phyloP scores from a whole-genome alignment of 129 eudicot genomes.

The Chrysanthemum makinoi region DNA sequence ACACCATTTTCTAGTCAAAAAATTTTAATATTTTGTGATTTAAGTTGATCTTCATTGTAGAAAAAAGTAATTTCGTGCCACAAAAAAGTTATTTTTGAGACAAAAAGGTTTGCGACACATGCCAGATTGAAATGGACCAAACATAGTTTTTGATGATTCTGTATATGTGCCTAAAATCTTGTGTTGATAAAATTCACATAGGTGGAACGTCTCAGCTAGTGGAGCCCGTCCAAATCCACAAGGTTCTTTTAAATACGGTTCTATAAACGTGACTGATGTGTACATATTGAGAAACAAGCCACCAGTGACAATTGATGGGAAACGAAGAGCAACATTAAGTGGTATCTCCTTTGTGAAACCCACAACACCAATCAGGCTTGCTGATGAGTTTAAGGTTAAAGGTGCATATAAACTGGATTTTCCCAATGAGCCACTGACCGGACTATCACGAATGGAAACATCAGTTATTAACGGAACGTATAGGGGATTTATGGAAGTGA shows the following conservation, averaged over 20 bases:
- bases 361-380: constrained; percentile 48
- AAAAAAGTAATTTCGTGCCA: too few species aligned
- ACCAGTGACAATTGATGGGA: constrained; percentile 41
- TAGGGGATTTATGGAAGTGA: constrained; percentile 41
- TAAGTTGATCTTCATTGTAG: too few species aligned
- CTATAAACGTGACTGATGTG: constrained; percentile 49
- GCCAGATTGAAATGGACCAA: too few species aligned
- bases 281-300: constrained; percentile 46
- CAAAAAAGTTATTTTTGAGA: too few species aligned
- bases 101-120: too few species aligned
- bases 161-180: neutral
- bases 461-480: constrained; percentile 47
- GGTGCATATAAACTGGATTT: constrained; percentile 47
- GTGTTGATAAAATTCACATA: constrained; percentile 11
- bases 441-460: constrained; percentile 38
- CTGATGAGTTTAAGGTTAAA: constrained; percentile 42
- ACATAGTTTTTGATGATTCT: too few species aligned
- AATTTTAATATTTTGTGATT: too few species aligned
- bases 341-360: constrained; percentile 61
- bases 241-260: constrained; percentile 57
- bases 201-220: constrained; percentile 54
- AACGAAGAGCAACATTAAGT: constrained; percentile 46
- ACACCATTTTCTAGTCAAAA: too few species aligned
- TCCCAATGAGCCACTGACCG: constrained; percentile 40
- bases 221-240: constrained; percentile 70